Conservation (phyloP, 2,329 filamentous ascomycete genomes). For the Calonectria pseudoreteaudii region DNA sequence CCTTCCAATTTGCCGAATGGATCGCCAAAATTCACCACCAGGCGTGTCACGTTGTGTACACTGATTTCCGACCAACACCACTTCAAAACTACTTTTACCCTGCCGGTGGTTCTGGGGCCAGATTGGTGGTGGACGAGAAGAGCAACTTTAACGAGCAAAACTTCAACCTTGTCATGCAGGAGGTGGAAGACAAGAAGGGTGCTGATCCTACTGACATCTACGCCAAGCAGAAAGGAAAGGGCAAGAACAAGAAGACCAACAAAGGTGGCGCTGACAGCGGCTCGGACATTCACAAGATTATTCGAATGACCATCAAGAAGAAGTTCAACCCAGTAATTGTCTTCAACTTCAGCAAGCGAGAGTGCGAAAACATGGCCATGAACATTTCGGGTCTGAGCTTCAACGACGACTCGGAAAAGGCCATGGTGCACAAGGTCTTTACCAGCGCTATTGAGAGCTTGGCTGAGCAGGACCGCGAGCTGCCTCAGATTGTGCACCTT, state of each 20-base stretch:
- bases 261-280: constrained; percentile 84
- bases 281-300: constrained; percentile 95
- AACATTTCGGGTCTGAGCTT: constrained; percentile 89
- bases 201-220: constrained; percentile 83
- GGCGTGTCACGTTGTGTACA: constrained; percentile 98
- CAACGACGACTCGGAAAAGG: constrained; percentile 96
- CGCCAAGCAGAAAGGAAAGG: constrained; percentile 85
- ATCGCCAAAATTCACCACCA: constrained; percentile 98
- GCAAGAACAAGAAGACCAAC: constrained; percentile 91
- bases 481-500: constrained; percentile 92
- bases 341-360: constrained; percentile 99
- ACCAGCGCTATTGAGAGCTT: constrained; percentile 91
- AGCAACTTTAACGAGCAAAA: constrained; percentile 96
- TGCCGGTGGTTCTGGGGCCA: constrained; percentile 89
- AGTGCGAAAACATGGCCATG: constrained; percentile 91
- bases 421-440: constrained; percentile 94
- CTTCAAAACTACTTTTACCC: constrained; percentile 99
- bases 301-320: constrained; percentile 98
- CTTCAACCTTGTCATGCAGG: constrained; percentile 94
- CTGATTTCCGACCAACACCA: constrained; percentile 96
- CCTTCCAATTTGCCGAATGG: constrained; percentile 99
- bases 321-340: constrained; percentile 98
- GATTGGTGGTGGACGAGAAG: constrained; percentile 96
- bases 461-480: constrained; percentile 87
- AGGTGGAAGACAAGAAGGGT: constrained; percentile 89